These are phyloP conservation scores for Geoglossum cookeanum DNA, from an alignment of 2,329 filamentous ascomycete species.

Conservation along the genomic window DNA sequence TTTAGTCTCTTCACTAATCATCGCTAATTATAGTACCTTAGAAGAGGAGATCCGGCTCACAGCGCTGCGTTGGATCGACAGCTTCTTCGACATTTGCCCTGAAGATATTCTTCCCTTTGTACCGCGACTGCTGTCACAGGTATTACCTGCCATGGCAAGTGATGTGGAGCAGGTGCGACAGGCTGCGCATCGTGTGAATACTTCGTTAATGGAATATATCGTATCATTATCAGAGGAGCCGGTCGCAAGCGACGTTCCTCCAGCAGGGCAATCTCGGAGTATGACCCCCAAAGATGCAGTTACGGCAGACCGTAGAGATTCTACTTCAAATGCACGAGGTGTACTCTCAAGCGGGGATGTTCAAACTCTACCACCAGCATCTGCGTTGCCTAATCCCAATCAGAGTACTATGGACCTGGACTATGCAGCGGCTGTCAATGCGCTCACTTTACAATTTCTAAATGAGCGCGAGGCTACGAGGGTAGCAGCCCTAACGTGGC, in stretches of 20 bases:
- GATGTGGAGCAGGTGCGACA: constrained; percentile 75
- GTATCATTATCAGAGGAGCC: constrained; percentile 66
- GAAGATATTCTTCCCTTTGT: constrained; percentile 93
- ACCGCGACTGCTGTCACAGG: constrained; percentile 74
- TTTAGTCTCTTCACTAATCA: background rate
- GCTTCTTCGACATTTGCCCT: constrained; percentile 90
- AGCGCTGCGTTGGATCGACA: constrained; percentile 84
- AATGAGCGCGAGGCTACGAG: constrained; percentile 95
- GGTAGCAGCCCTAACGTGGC: constrained; percentile 83
- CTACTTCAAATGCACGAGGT: background rate
- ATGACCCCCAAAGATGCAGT: background rate
- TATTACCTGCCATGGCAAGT: constrained; percentile 86
- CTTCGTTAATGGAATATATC: constrained; percentile 81
- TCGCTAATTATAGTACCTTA: constrained; percentile 19
- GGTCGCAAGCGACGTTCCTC: background rate
- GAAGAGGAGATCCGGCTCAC: constrained; percentile 88
- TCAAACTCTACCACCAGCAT: background rate
- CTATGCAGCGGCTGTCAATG: constrained; percentile 85
- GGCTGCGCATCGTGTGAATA: constrained; percentile 77
- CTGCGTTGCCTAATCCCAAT: constrained; percentile 3
- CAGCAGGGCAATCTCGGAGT: constrained; percentile 10
- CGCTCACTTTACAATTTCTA: constrained; percentile 78
- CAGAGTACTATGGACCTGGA: constrained; percentile 49
- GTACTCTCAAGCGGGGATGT: constrained; percentile 3
- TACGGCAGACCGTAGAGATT: constrained; percentile 1